Evolutionary conservation across 768 basidiomycete genomes (phyloP).

Genomic region (Thelephora ganbajun): DNA sequence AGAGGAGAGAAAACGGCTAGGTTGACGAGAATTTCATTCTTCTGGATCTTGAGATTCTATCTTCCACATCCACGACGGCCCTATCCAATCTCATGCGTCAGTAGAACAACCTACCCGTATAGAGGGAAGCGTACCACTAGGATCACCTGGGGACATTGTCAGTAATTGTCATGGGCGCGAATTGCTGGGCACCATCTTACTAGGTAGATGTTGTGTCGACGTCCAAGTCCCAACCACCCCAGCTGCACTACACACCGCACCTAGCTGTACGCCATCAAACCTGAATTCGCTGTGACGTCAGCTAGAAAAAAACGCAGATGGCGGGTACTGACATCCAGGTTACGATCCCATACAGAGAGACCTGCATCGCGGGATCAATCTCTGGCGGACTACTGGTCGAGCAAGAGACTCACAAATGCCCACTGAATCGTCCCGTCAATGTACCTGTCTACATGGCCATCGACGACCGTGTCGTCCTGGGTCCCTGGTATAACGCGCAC

Average conservation of each 20-base stretch:
- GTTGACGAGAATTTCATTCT: no score
- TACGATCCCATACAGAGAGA: constrained; percentile 33
- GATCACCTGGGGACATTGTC: constrained; percentile 31
- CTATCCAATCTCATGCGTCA: constrained; percentile 17
- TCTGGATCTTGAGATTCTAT: constrained; percentile 14
- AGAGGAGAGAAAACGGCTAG: no score
- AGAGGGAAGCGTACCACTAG: constrained; percentile 31
- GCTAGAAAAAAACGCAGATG: neutral
- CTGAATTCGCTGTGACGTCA: neutral
- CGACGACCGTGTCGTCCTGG: constrained; percentile 16
- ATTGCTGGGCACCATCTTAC: constrained; percentile 18
- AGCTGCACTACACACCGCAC: constrained; percentile 46
- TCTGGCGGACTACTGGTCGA: neutral
- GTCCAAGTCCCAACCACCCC: constrained; percentile 63
- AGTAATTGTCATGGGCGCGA: no score
- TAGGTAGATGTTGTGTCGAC: constrained; percentile 41
- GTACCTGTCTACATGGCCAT: constrained; percentile 22
- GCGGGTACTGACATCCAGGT: constrained; percentile 40
- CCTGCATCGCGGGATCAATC: constrained; percentile 18
- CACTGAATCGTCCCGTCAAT: constrained; percentile 21
- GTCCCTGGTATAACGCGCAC: constrained; percentile 7
- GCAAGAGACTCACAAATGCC: constrained; percentile 37
- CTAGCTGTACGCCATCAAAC: constrained; percentile 44
- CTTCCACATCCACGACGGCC: constrained; percentile 67
- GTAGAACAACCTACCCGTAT: neutral